Base-by-base conservation (phyloP, 1,139 yeast species). In the Pichia sp. region DNA sequence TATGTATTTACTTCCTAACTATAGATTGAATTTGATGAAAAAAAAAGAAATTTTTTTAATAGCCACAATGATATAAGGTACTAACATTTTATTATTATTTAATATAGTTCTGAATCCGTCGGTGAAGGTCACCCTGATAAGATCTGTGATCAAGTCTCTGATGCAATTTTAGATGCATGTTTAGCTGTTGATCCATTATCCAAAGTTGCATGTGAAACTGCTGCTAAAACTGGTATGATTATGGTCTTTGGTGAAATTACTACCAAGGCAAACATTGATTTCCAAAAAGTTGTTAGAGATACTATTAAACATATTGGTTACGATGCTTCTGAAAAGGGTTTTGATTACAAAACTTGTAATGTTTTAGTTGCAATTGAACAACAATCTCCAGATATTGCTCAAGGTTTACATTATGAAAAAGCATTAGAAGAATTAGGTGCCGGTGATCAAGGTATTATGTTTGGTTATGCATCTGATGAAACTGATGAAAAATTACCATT, bases 401-500 rank as follows among this genome's bases (percentile, higher is more conserved):
- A 92, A 75, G 98, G 98, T 78, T 81, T 92, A 65, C 98, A 92
- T 72, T 87, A 85, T 73, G 97, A 92, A 70, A 80, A 89, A 74
- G 94, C 96, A 51, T 77, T 92, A 58, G 99, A 92, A 76, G 95
- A 92, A 51, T 82, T 92, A 65, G 99, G 98, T 70, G 98, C 99
- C 57, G 99, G 99, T 82, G 99, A 92, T 76, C 99, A 92, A 75
- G 97, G 99, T 82, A 92, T 92, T 69, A 92, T 92, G 99, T 92
- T 92, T 67, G 99, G 99, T 71, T 92, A 92, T 71, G 99, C 99
- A 60, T 83, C 98, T 55, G 97, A 92, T 65, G 99, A 92, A 77
- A 89, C 98, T 62, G 95, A 90, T 66, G 97, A 92, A 76, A 83
- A 87, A 68, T 77, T 92, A 64, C 99, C 99, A 60, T 81, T 92